Conservation (phyloP, 495 filamentous ascomycete species). For the Bacidia rubella region DNA sequence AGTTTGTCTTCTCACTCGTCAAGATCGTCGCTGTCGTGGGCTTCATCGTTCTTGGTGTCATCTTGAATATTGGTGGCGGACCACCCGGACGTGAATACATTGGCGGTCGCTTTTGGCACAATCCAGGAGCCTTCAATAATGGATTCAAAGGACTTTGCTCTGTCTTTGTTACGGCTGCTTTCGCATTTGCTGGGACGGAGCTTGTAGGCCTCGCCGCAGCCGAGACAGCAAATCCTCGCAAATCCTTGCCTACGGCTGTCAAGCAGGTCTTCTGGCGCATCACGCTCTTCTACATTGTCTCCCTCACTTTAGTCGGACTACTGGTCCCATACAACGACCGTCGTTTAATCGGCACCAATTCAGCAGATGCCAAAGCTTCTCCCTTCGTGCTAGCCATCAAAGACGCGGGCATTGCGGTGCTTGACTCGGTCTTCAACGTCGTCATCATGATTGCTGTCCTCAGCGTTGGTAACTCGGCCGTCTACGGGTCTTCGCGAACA, state of each 20-base stretch:
- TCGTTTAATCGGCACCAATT: slow-evolving; percentile 41
- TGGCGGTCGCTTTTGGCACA: slow-evolving; percentile 67
- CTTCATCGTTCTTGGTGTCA: slow-evolving; percentile 72
- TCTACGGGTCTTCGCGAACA: slow-evolving; percentile 79
- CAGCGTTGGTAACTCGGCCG: slow-evolving; percentile 74
- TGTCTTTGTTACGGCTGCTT: slow-evolving; percentile 86
- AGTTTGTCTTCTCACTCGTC: slow-evolving; percentile 75
- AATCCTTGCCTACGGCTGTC: slow-evolving; percentile 30
- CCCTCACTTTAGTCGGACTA: slow-evolving; percentile 45
- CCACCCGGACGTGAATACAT: slow-evolving; percentile 64
- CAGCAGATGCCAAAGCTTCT: slow-evolving; percentile 58
- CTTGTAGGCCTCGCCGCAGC: slow-evolving; percentile 54
- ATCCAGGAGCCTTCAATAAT: slow-evolving; percentile 79
- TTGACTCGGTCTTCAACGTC: slow-evolving; percentile 77
- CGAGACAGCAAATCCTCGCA: slow-evolving; percentile 31
- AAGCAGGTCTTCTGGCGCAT: slow-evolving; percentile 33
- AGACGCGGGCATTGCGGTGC: slow-evolving; percentile 59
- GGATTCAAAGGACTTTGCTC: slow-evolving; percentile 92
- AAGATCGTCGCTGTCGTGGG: slow-evolving; percentile 81
- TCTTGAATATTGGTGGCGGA: slow-evolving; percentile 72
- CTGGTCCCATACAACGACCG: slow-evolving; percentile 53
- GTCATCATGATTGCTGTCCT: slow-evolving; percentile 82
- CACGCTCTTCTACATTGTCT: slow-evolving; percentile 32
- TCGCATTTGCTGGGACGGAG: slow-evolving; percentile 86
- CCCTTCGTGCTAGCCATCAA: slow-evolving; percentile 85